phyloP scores from a whole-genome alignment of 495 filamentous ascomycete genomes.

The Cercophora scortea region DNA sequence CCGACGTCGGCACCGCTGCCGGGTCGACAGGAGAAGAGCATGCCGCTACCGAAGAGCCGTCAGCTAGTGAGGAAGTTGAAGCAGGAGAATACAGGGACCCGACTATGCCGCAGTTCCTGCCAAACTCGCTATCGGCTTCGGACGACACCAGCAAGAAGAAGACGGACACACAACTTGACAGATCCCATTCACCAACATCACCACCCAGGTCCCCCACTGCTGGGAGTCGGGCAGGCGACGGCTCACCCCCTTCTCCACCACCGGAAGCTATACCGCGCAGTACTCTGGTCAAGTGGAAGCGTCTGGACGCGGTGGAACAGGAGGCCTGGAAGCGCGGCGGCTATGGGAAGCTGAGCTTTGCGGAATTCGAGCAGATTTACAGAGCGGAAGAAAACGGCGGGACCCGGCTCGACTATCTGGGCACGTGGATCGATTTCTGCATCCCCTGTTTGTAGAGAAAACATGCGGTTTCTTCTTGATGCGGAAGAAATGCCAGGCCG shows the following conservation, averaged over 20 bases:
- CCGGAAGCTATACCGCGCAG: slow-evolving; percentile 13
- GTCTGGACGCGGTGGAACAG: slow-evolving; percentile 53
- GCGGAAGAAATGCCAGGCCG: too few species aligned
- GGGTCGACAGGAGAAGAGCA: not conserved
- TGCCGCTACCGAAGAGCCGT: not conserved
- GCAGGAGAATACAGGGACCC: slow-evolving; percentile 43
- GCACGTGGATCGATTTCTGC: slow-evolving; percentile 78
- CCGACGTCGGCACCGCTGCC: not conserved
- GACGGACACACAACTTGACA: too few species aligned
- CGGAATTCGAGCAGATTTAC: slow-evolving; percentile 69
- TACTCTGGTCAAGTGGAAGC: slow-evolving; percentile 42
- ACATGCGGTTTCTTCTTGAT: not conserved
- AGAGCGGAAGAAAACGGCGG: slow-evolving; percentile 47
- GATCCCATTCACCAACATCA: too few species aligned
- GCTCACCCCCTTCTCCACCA: too few species aligned
- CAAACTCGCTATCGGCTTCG: slow-evolving; percentile 4
- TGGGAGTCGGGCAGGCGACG: too few species aligned
- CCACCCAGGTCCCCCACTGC: too few species aligned
- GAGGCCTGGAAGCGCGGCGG: slow-evolving; percentile 63
- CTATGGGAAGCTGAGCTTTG: slow-evolving; percentile 60
- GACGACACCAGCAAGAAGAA: too few species aligned
- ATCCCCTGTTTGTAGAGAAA: slow-evolving; percentile 35
- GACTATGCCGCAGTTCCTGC: slow-evolving; percentile 62
- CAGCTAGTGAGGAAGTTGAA: too few species aligned
- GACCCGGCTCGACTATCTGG: slow-evolving; percentile 62